phyloP scores from a whole-genome alignment of 495 filamentous ascomycete species.

The Xylaria nigripes region DNA sequence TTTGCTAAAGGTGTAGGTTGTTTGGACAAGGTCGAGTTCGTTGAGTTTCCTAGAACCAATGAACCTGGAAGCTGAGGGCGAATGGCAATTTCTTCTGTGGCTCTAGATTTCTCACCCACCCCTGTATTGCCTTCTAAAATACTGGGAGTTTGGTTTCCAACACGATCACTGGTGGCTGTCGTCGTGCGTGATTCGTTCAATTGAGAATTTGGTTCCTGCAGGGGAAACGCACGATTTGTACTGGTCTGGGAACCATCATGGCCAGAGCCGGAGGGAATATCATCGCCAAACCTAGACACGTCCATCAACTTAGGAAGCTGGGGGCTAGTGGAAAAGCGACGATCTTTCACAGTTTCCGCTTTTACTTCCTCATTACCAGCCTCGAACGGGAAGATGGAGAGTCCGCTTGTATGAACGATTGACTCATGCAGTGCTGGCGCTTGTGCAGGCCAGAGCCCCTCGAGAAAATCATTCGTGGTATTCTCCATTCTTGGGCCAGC shows the following conservation, averaged over 20 bases:
- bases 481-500: constrained; percentile 53
- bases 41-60: constrained; percentile 54
- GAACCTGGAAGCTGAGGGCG: constrained; percentile 55
- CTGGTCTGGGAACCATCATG: not conserved
- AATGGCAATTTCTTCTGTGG: not conserved
- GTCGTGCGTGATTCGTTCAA: constrained; percentile 5
- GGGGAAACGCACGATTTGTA: not conserved
- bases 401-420: not conserved
- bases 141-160: not conserved
- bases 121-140: not conserved
- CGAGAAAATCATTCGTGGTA: constrained; percentile 37
- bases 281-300: constrained; percentile 55
- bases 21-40: constrained; percentile 24
- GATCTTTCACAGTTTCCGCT: constrained; percentile 9
- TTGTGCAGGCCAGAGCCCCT: constrained; percentile 8
- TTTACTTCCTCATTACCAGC: not conserved
- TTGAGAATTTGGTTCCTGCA: not conserved
- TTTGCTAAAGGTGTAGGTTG: constrained; percentile 13
- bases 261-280: constrained; percentile 31
- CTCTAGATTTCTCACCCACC: not conserved
- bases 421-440: not conserved
- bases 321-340: constrained; percentile 38
- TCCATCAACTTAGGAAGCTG: constrained; percentile 58
- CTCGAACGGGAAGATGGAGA: not conserved
- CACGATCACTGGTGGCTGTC: constrained; percentile 1